A percentile compares a stretch with the other conserved stretches of the same genome.
These are phyloP conservation scores for Jacaranda copaia DNA, from an alignment of 257 asterid species.

Conservation along the genomic window DNA sequence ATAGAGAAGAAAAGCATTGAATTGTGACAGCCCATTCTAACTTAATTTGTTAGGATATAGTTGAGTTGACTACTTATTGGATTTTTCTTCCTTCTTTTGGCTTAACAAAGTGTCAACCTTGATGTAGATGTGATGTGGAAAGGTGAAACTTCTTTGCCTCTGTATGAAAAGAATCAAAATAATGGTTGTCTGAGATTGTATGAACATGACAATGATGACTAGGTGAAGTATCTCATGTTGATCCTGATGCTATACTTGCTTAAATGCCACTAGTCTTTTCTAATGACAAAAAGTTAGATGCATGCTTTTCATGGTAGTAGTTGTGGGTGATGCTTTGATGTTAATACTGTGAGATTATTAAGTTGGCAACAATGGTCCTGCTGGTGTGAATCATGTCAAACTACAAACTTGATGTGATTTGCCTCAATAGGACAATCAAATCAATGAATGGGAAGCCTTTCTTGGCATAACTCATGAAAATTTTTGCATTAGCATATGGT, in stretches of 20 bases:
- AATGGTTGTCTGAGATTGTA: background rate
- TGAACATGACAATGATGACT: slow-evolving; percentile 19
- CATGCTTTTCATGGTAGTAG: background rate
- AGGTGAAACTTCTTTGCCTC: background rate
- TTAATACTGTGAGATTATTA: background rate
- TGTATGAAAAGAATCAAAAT: background rate
- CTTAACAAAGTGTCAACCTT: slow-evolving; percentile 12
- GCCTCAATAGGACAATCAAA: background rate
- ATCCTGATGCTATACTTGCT: background rate
- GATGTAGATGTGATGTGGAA: background rate
- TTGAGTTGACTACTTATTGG: background rate
- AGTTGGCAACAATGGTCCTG: slow-evolving; percentile 13
- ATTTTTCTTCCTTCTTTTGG: background rate
- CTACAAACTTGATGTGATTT: background rate
- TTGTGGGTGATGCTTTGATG: background rate
- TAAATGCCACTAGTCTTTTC: background rate
- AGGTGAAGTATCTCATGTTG: slow-evolving; percentile 1
- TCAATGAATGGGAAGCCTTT: background rate
- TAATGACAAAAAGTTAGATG: background rate
- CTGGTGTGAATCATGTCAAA: background rate
- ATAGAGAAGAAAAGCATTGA: background rate
- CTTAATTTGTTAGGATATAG: slow-evolving; percentile 21
- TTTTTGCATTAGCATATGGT: background rate
- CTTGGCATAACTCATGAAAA: background rate
- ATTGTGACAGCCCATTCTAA: slow-evolving; percentile 11